Conservation (phyloP, 352 stramenopile genomes). For the Phytopythium boreale region DNA sequence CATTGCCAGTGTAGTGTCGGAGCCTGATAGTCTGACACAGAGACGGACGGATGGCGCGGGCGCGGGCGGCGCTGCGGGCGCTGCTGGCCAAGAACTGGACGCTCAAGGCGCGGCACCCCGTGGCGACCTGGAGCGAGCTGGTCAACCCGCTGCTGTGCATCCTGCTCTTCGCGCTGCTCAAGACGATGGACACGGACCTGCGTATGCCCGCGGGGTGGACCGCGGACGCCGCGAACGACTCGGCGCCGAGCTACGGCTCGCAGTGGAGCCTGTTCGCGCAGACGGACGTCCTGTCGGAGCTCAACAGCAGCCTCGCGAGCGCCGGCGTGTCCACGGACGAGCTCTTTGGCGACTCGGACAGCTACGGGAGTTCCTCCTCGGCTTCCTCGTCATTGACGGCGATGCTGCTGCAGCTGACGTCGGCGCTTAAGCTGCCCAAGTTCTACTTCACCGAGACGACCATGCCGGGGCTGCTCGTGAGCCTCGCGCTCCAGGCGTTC, state of each 20-base stretch:
- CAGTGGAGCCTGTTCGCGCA: constrained; percentile 43
- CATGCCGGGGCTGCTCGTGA: constrained; percentile 56
- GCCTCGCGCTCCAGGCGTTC: constrained; percentile 42
- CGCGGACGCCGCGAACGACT: constrained; percentile 29
- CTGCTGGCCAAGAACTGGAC: constrained; percentile 76
- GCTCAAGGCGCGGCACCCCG: constrained; percentile 61
- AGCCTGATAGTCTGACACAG: too few relatives aligned
- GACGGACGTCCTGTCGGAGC: constrained; percentile 18
- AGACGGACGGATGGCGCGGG: background rate
- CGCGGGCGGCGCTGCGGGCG: constrained; percentile 20
- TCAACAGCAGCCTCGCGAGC: constrained; percentile 15
- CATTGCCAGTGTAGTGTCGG: too few relatives aligned
- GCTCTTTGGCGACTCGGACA: background rate
- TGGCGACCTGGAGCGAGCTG: constrained; percentile 63
- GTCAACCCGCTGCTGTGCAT: constrained; percentile 72
- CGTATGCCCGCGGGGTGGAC: constrained; percentile 48
- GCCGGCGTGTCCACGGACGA: constrained; percentile 1
- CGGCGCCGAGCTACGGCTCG: constrained; percentile 23
- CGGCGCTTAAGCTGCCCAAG: constrained; percentile 31
- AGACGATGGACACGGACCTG: constrained; percentile 51
- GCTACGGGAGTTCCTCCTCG: background rate
- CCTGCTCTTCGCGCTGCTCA: constrained; percentile 63
- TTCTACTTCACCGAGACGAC: constrained; percentile 74
- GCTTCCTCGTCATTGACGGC: constrained; percentile 6
- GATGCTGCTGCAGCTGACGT: constrained; percentile 21